Percentiles rank a stretch among this genome's conserved stretches.
Evolutionary conservation across 495 filamentous ascomycete genomes (phyloP).

Genomic region (Tuber borchii): DNA sequence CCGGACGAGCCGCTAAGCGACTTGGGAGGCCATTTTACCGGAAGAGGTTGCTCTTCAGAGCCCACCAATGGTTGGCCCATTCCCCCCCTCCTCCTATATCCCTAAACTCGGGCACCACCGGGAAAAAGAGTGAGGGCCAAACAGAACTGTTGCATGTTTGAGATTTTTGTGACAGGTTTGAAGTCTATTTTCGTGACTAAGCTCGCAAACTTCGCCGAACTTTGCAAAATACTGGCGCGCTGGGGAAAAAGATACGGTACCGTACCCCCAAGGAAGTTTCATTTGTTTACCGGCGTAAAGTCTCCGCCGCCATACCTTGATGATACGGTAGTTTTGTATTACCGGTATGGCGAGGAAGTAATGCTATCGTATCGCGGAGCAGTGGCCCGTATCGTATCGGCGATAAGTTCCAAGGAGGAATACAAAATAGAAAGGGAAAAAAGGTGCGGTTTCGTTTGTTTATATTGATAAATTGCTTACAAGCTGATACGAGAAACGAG

Average conservation of each 20-base stretch:
- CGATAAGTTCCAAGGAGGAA: background rate
- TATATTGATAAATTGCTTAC: background rate
- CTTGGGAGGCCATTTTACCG: background rate
- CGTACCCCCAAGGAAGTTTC: background rate
- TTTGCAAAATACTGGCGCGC: background rate
- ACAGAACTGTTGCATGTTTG: slow-evolving; percentile 1
- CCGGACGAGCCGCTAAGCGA: background rate
- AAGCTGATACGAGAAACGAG: background rate
- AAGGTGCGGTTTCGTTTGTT: background rate
- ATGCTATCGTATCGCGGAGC: background rate
- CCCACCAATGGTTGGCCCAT: background rate
- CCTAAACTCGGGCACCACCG: background rate
- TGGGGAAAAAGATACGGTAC: background rate
- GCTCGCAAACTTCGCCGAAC: background rate
- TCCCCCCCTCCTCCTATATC: background rate
- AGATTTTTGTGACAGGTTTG: slow-evolving; percentile 6
- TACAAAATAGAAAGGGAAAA: background rate
- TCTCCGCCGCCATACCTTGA: background rate
- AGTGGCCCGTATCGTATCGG: background rate
- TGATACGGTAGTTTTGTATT: background rate
- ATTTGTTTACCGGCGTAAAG: background rate
- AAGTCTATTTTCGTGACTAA: background rate
- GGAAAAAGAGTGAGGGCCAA: background rate
- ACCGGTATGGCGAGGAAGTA: background rate
- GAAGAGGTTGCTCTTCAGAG: background rate